Conservation (phyloP, 208 protist genomes). For the Acanthamoeba triangularis region DNA sequence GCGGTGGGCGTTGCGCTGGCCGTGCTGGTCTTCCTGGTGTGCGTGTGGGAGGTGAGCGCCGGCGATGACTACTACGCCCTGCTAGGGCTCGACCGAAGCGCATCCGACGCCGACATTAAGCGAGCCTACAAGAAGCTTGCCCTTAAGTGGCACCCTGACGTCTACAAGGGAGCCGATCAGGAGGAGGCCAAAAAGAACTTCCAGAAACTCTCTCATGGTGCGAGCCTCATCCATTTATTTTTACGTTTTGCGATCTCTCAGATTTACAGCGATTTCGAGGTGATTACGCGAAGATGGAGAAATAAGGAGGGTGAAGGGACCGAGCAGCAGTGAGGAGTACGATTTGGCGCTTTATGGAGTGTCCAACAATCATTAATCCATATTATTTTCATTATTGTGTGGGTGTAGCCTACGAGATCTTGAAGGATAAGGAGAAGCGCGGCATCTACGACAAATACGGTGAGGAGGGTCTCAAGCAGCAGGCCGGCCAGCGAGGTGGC, state of each 20-base stretch:
- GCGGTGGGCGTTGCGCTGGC: neutral
- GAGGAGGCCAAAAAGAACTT: slow-evolving; percentile 82
- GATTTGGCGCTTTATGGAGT: neutral
- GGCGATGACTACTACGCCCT: slow-evolving; percentile 86
- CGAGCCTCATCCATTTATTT: neutral
- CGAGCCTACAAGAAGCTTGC: slow-evolving; percentile 89
- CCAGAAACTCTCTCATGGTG: slow-evolving; percentile 75
- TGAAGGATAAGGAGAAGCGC: slow-evolving; percentile 87
- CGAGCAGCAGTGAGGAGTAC: neutral
- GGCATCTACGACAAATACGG: slow-evolving; percentile 90
- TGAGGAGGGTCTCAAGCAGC: slow-evolving; percentile 87
- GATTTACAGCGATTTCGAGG: neutral
- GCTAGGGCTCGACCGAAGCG: slow-evolving; percentile 83
- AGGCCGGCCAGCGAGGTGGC: slow-evolving; percentile 89
- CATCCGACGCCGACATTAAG: slow-evolving; percentile 88
- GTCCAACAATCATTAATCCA: neutral
- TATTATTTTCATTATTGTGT: neutral
- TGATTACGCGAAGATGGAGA: neutral
- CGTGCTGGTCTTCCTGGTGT: neutral
- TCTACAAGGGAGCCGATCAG: slow-evolving; percentile 80
- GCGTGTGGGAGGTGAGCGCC: neutral
- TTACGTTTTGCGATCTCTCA: neutral
- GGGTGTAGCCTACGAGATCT: slow-evolving; percentile 88
- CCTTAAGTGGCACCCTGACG: slow-evolving; percentile 91
- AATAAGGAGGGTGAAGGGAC: too few relatives aligned